Evolutionary conservation across 805 yeast genomes (phyloP).

Genomic region (Teunomyces pallodes): DNA sequence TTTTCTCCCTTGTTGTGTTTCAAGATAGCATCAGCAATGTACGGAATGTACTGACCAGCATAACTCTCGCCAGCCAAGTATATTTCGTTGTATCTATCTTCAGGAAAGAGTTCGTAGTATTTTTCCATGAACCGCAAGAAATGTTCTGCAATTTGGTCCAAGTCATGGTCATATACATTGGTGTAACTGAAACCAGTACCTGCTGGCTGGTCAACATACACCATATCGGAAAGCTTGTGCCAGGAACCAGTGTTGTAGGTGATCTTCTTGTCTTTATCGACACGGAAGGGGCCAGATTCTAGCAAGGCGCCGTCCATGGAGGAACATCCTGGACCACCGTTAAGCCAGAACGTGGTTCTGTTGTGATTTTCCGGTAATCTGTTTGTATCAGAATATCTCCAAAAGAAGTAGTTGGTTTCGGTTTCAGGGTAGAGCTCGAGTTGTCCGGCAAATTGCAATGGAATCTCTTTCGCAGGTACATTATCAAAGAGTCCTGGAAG

Average conservation of each 20-base stretch:
- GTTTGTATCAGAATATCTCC: conserved; percentile 56
- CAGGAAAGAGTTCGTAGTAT: conserved; percentile 72
- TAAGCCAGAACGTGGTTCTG: conserved; percentile 78
- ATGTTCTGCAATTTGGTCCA: conserved; percentile 57
- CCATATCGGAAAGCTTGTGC: conserved; percentile 73
- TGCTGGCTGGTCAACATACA: conserved; percentile 91
- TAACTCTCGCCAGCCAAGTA: conserved; percentile 92
- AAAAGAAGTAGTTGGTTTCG: conserved; percentile 67
- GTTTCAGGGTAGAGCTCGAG: conserved; percentile 53
- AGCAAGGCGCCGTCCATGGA: conserved; percentile 95
- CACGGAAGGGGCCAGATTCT: conserved; percentile 87
- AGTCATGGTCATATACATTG: conserved; percentile 51
- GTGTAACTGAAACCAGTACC: conserved; percentile 88
- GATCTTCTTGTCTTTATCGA: conserved; percentile 44
- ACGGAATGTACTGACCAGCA: conserved; percentile 96
- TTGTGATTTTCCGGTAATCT: conserved; percentile 31
- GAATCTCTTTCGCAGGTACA: conserved; percentile 33
- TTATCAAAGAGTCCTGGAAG: conserved; percentile 39
- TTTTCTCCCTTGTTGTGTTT: conserved; percentile 35
- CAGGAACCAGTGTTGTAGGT: conserved; percentile 72
- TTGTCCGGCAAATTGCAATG: conserved; percentile 66
- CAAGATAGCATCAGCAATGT: conserved; percentile 65
- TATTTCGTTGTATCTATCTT: conserved; percentile 60
- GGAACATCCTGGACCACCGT: conserved; percentile 99
- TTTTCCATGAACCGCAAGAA: conserved; percentile 63